Evolutionary conservation across 176 grass and related monocot genomes (phyloP), one percentile per base, ranked within the genome.

Genomic region (Oropetium thomaeum): DNA sequence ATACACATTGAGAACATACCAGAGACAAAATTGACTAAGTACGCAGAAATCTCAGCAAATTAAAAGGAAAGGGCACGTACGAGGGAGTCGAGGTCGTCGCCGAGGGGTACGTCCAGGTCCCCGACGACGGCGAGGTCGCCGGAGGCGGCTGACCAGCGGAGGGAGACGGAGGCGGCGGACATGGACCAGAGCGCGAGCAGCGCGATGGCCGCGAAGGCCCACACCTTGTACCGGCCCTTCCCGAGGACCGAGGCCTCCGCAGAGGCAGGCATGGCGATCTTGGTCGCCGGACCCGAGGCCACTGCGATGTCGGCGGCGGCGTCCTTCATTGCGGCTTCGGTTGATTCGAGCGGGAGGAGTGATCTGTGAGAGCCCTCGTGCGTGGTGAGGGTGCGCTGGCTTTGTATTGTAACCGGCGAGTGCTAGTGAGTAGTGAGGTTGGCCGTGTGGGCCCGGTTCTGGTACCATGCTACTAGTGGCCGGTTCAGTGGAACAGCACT

Each of bases 161-260:
- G 87, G 31, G 96, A 90, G 70, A 92, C 84, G 25, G 87, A 95
- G 59, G 89, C 96, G 38, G 96, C 88, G 65, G 89, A 84, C 96
- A 99, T 95, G 67, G 91, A 99, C 96, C 91, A 99, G 71, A 95
- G 69, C 60, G 96, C 86, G 67, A 98, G 91, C 39, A 98, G 96
- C 78, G 90, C 73, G 82, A 99, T 92, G 89, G 96, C 89, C 29
- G 84, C 82, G 79, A 95, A 49, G 13, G 84, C 91, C 96, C 96
- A 99, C 16, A 89, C 81, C 87, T 95, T 99, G 87, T 90, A 99
- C 51, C 83, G 83, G 0, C 91, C 87, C 81, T 92, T 93, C n/a
- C 83, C 73, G 10, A 83, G 74, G 23, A 85, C 34, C 26, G 67
- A 42, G 5, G 77, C 60, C 63, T 78, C 80, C 57, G 70, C 62